Conservation (phyloP, 2,329 filamentous ascomycete species). For the Aciculosporium take region DNA sequence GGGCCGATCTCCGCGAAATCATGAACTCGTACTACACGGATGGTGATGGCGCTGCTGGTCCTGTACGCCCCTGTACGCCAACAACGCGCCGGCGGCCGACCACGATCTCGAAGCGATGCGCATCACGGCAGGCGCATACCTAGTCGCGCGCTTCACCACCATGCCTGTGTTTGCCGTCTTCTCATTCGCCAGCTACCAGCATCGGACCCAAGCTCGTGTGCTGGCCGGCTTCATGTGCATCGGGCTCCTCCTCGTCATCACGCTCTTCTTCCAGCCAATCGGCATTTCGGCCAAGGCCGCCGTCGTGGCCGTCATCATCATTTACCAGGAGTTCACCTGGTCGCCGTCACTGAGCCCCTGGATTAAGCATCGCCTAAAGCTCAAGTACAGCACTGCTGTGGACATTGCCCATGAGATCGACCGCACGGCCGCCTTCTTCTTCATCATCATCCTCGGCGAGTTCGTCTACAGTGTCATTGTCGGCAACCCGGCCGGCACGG, state of each 20-base stretch:
- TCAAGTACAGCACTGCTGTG: conserved; percentile 32
- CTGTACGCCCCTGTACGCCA: conserved; percentile 32
- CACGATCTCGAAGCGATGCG: conserved; percentile 29
- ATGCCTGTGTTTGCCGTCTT: conserved; percentile 26
- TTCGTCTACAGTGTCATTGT: conserved; percentile 35
- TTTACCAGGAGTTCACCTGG: conserved; percentile 29
- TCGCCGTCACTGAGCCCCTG: conserved; percentile 28
- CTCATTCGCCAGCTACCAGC: conserved; percentile 32
- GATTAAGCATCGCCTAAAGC: conserved; percentile 26
- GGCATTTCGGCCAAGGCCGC: conserved; percentile 27
- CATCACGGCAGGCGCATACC: conserved; percentile 30
- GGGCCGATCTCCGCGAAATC: conserved; percentile 33
- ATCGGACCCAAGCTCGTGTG: conserved; percentile 29
- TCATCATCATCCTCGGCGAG: conserved; percentile 17
- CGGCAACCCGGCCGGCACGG: conserved; percentile 29
- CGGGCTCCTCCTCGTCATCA: conserved; percentile 27
- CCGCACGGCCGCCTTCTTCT: conserved; percentile 27
- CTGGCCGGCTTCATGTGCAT: conserved; percentile 27
- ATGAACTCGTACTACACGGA: conserved; percentile 40
- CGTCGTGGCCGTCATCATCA: conserved; percentile 26
- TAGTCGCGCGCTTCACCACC: conserved; percentile 28
- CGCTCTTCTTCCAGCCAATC: conserved; percentile 26
- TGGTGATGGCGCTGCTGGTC: conserved; percentile 34
- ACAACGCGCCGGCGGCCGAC: conserved; percentile 30
- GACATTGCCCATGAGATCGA: conserved; percentile 36